Percentiles rank a stretch among this genome's conserved stretches.
Conservation (phyloP, 208 protist species). For the Crithidia expoeki region DNA sequence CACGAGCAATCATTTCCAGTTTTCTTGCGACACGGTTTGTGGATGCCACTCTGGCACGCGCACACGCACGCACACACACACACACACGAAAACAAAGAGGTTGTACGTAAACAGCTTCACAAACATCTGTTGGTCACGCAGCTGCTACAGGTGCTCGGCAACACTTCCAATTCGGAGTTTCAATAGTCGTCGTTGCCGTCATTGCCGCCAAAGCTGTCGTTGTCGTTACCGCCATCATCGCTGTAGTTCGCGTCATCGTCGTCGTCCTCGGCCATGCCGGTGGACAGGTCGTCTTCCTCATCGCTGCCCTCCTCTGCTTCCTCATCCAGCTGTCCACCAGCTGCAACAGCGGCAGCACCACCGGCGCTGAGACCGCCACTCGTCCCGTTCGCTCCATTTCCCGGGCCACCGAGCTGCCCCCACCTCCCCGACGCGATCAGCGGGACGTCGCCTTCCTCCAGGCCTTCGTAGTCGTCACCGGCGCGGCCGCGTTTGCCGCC, state of each 20-base stretch:
- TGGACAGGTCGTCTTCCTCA: slow-evolving; percentile 59
- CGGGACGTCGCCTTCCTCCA: slow-evolving; percentile 19
- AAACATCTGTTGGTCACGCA: too few relatives aligned
- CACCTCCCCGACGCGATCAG: slow-evolving; percentile 23
- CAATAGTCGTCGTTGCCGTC: slow-evolving; percentile 55
- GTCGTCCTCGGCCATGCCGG: slow-evolving; percentile 47
- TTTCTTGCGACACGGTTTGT: too few relatives aligned
- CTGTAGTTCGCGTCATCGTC: slow-evolving; percentile 62
- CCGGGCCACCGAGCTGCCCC: background rate
- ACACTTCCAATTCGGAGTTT: too few relatives aligned
- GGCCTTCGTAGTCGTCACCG: slow-evolving; percentile 37
- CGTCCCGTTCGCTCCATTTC: background rate
- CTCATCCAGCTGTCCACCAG: slow-evolving; percentile 19
- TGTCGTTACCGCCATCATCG: slow-evolving; percentile 39
- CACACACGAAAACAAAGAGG: too few relatives aligned
- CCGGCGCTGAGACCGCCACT: background rate
- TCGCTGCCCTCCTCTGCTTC: slow-evolving; percentile 31
- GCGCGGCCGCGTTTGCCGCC: slow-evolving; percentile 25
- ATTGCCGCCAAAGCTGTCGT: slow-evolving; percentile 48
- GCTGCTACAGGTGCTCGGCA: too few relatives aligned
- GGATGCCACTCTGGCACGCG: too few relatives aligned
- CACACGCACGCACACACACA: too few relatives aligned
- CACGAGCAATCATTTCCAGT: too few relatives aligned
- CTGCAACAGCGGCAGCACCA: background rate
- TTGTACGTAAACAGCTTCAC: too few relatives aligned